Conservation (phyloP, 2,329 filamentous ascomycete species). For the Aspergillus tanneri region DNA sequence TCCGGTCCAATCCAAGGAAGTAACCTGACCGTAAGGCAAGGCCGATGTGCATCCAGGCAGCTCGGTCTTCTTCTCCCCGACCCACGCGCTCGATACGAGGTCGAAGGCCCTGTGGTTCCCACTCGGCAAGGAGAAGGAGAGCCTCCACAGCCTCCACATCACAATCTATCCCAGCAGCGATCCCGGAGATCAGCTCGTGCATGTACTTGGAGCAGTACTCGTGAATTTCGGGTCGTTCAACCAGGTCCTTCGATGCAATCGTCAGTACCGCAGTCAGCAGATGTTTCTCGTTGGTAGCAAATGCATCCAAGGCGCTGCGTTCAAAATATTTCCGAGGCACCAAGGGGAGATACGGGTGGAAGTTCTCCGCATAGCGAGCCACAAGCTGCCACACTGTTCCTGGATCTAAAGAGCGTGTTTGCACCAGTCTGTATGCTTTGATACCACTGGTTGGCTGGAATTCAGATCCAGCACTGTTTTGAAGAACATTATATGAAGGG, state of each 20-base stretch:
- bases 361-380: constrained; percentile 62
- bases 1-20: constrained; percentile 67
- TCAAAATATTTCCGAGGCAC: constrained; percentile 62
- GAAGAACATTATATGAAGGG: constrained; percentile 27
- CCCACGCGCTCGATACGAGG: constrained; percentile 63
- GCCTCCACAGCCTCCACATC: constrained; percentile 71
- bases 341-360: constrained; percentile 69
- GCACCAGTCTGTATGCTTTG: constrained; percentile 44
- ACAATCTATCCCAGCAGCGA: constrained; percentile 65
- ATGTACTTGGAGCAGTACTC: constrained; percentile 68
- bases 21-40: constrained; percentile 68
- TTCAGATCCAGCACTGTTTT: constrained; percentile 27
- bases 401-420: constrained; percentile 47
- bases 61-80: constrained; percentile 70
- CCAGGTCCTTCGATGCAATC: constrained; percentile 69
- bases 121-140: constrained; percentile 68
- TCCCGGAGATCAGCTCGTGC: constrained; percentile 65
- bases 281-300: constrained; percentile 63
- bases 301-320: constrained; percentile 52
- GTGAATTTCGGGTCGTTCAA: constrained; percentile 62
- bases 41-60: constrained; percentile 75
- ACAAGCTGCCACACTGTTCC: constrained; percentile 55
- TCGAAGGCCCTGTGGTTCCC: constrained; percentile 66
- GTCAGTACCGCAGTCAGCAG: constrained; percentile 69
- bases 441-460: constrained; percentile 36